Percentiles rank a stretch among this genome's conserved stretches.
Conservation (phyloP, 1,139 yeast genomes). For the Blastobotrys niveus region DNA sequence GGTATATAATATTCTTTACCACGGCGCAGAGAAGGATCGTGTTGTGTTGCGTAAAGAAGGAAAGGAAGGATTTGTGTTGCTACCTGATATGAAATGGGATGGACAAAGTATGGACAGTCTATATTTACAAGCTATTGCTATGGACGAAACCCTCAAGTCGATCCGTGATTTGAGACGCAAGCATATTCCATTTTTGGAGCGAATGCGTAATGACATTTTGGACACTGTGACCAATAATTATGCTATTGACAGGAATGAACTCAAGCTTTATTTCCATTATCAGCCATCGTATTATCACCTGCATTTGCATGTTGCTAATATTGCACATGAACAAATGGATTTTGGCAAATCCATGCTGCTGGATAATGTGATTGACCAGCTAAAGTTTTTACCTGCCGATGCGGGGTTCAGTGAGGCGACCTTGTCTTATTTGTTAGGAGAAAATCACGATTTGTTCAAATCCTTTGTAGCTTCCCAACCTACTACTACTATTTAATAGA, state of each 20-base stretch:
- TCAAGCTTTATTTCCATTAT: constrained; percentile 77
- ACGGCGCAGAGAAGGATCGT: constrained; percentile 81
- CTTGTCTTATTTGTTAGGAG: constrained; percentile 59
- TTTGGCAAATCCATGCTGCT: constrained; percentile 78
- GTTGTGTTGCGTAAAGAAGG: constrained; percentile 61
- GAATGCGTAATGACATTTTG: constrained; percentile 43
- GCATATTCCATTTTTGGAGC: constrained; percentile 54
- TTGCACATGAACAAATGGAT: constrained; percentile 66
- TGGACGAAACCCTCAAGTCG: constrained; percentile 63
- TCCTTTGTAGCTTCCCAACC: not conserved
- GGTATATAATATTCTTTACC: constrained; percentile 79
- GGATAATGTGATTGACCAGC: constrained; percentile 74
- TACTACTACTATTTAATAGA: not conserved
- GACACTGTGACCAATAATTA: constrained; percentile 45
- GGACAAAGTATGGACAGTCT: constrained; percentile 60
- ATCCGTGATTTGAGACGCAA: constrained; percentile 62
- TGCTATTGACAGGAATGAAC: constrained; percentile 43
- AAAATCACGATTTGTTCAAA: constrained; percentile 60
- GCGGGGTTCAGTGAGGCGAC: constrained; percentile 47
- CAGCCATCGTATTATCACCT: constrained; percentile 96
- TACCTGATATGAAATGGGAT: constrained; percentile 75
- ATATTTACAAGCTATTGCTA: constrained; percentile 74
- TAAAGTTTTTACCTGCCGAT: constrained; percentile 48
- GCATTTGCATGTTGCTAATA: constrained; percentile 85
- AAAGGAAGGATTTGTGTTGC: constrained; percentile 39